These are phyloP conservation scores for Kappamyces sp. DNA, from an alignment of 192 early-diverging fungal genomes.

Conservation along the genomic window DNA sequence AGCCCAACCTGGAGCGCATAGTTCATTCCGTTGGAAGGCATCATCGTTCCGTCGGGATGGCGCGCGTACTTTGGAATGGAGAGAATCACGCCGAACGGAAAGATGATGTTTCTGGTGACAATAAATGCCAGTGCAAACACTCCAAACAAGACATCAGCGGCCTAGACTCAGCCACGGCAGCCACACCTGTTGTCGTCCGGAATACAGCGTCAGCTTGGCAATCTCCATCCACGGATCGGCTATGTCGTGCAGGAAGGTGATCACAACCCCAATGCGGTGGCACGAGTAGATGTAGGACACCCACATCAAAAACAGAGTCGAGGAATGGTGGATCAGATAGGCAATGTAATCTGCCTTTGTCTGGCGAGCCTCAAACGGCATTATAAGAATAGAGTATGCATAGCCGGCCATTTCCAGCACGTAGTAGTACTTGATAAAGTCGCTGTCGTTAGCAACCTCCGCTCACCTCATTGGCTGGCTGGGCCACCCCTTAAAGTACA, in stretches of 20 bases:
- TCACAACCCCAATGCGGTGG: conserved; percentile 37
- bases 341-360: conserved; percentile 25
- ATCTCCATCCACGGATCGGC: conserved; percentile 47
- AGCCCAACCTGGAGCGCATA: conserved; percentile 14
- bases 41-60: conserved; percentile 8
- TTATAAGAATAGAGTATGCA: neutral
- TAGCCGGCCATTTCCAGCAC: neutral
- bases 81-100: conserved; percentile 27
- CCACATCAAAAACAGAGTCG: conserved; percentile 35
- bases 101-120: conserved; percentile 23
- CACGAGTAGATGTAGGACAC: conserved; percentile 30
- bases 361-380: conserved; percentile 2
- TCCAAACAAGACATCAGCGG: conserved; percentile 30
- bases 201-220: conserved; percentile 41
- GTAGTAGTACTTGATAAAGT: conserved; percentile 2
- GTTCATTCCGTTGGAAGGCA: conserved; percentile 7
- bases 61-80: conserved; percentile 13
- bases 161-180: conserved; percentile 1
- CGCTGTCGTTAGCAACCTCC: neutral
- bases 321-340: conserved; percentile 35
- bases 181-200: conserved; percentile 32
- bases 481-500: conserved; percentile 12
- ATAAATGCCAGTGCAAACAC: conserved; percentile 30
- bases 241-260: conserved; percentile 41
- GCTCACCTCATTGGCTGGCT: conserved; percentile 10